Evolutionary conservation across 148 eudicot species (phyloP), one percentile per base, ranked within the genome.

Genomic region (Chenopodium suecicum): DNA sequence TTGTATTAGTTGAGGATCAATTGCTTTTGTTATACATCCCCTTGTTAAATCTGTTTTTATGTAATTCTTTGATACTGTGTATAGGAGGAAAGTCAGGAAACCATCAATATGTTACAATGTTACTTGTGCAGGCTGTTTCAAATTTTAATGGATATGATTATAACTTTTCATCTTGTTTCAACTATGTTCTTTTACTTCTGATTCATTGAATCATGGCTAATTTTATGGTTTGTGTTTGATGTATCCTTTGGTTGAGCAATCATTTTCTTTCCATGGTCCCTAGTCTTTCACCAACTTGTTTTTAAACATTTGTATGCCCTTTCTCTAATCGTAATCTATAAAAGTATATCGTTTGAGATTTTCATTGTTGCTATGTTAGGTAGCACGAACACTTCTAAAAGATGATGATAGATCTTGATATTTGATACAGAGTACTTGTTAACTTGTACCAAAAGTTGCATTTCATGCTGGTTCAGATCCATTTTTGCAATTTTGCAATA

Each of bases 1-100:
- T 60, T 20, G 48, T 13, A 25, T 12, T 31, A 34, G 77, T 62
- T 56, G 63, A 84, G 83, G 83, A 54, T 46, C 29, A 64, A 71
- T 64, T 34, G 64, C 78, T 77, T 81, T 80, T 68, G 66, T 79
- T 60, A n/a, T 31, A 65, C 27, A 64, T 25, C 9, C 72, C 74
- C 47, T 80, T 73, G 82, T 46, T 67, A 56, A 58, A 69, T 56
- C 13, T 34, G 69, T 56, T 77, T 80, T 17, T 66, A 5, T 80
- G 78, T 80, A 77, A 79, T 83, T 83, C 80, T 52, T 76, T 70
- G 23, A 74, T 71, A 75, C 0, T 80, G 85, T 86, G 81, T 83
- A 83, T 80, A 86, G 27, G 70, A 80, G 67, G 37, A 32, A 32
- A 32, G 4, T 32, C 34, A 32, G 34, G 34, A 71, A 63, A 14